Evolutionary conservation across 352 stramenopile species (phyloP), one percentile per base, ranked within the genome.

Genomic region (Saprolegnia diclina): DNA sequence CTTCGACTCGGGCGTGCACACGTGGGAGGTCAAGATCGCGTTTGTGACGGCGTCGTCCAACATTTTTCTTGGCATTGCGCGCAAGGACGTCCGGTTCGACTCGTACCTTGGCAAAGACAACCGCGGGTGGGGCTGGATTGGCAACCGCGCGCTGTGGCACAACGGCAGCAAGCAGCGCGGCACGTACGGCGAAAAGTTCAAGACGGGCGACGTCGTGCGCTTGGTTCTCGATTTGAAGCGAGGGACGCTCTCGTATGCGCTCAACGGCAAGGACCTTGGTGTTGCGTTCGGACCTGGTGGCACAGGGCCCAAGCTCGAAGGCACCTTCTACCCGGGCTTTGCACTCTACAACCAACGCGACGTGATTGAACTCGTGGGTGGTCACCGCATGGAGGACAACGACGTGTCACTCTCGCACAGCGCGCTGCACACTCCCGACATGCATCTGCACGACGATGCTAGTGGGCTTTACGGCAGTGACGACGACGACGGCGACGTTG

Each of bases 91-190:
- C 24, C 83, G 89, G 0, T 65, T 96, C 11, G 86, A 95, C 54
- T 96, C 89, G 22, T 96, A 96, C 50, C 70, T 96, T 29, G 89
- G 89, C n/a, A 96, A 96, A 48, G 89, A 96, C 70, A 96, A 95
- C 64, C 85, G 88, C 26, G 88, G 89, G 16, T 96, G 89, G 89
- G 89, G 88, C 10, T 96, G 89, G 85, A 96, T 96, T 45, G 89
- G 89, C 16, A 95, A 96, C 65, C 85, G 87, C 35, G 89, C 87
- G 24, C 75, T 95, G 6, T 96, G 89, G 88, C 87, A 96, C 73
- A 95, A 95, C 64, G 89, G 89, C 0, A 93, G 84, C 72, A 96
- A 96, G 71, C 87, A 95, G 65, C 85, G 89, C 16, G 87, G 86
- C 9, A 94, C 89, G 14, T 96, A 96, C 59, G 89, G 89, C 7